Percentiles rank a stretch among this genome's conserved stretches.
phyloP scores from a whole-genome alignment of 2,329 filamentous ascomycete genomes.

The Ascochyta clinopodiicola region DNA sequence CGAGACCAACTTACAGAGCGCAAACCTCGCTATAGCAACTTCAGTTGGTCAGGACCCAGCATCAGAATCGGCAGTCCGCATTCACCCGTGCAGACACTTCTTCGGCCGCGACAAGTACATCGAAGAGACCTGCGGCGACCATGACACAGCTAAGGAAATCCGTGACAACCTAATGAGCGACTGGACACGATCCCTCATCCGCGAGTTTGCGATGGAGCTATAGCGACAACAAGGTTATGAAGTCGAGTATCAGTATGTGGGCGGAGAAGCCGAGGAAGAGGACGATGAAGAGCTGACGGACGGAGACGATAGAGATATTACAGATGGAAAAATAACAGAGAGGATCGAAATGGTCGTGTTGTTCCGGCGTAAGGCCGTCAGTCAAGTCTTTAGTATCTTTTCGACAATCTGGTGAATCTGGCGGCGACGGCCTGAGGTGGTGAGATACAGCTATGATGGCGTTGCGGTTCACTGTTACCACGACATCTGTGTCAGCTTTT shows the following conservation, averaged over 20 bases:
- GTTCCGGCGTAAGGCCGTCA: no score
- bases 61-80: neutral
- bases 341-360: no score
- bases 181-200: neutral
- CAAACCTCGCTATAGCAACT: neutral
- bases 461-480: no score
- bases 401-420: no score
- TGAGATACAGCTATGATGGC: no score
- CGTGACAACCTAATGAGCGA: neutral
- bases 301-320: no score
- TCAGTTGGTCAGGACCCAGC: neutral
- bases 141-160: neutral
- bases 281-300: neutral
- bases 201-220: neutral
- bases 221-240: neutral
- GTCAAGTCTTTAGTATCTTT: no score
- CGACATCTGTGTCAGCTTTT: no score
- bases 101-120: constrained; percentile 1
- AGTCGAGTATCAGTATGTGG: neutral
- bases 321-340: no score
- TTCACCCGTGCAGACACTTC: neutral
- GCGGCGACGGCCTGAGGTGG: no score
- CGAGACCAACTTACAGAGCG: no score
- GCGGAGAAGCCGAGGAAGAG: neutral
- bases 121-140: neutral